Conservation (phyloP, 2,329 filamentous ascomycete species). For the Fusarium annulatum region DNA sequence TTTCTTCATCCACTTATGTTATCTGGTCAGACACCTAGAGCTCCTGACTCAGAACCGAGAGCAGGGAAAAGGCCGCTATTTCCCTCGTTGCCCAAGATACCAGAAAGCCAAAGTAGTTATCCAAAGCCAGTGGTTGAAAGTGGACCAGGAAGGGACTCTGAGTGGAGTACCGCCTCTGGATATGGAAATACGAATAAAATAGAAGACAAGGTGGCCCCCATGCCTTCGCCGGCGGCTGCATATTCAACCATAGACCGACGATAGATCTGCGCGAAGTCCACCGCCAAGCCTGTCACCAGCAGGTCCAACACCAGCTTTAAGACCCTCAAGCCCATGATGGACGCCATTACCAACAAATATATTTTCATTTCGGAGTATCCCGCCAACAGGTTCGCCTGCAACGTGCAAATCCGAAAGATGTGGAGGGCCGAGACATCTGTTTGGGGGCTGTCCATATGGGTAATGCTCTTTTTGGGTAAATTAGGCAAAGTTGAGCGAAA, state of each 20-base stretch:
- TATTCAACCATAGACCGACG: background rate
- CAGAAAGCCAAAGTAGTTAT: rapidly evolving
- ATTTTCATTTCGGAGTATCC: background rate
- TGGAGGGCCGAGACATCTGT: too few relatives aligned
- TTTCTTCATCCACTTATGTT: too few relatives aligned
- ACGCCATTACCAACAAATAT: too few relatives aligned
- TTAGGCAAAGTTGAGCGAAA: rapidly evolving
- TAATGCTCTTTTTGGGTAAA: too few relatives aligned
- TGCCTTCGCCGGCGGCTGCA: rapidly evolving
- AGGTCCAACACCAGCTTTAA: background rate
- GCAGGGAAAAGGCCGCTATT: rapidly evolving
- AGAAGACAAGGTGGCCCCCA: too few relatives aligned
- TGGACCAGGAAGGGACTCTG: background rate
- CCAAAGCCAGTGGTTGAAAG: rapidly evolving
- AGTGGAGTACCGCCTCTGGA: too few relatives aligned
- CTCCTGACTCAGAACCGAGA: rapidly evolving
- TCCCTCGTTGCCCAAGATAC: rapidly evolving
- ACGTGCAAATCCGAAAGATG: too few relatives aligned
- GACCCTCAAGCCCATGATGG: too few relatives aligned
- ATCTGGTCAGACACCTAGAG: background rate
- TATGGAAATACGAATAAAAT: too few relatives aligned
- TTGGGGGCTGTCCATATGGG: too few relatives aligned
- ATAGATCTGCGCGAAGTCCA: rapidly evolving
- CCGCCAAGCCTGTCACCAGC: rapidly evolving
- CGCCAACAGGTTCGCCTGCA: too few relatives aligned